Conservation (phyloP, 2,329 filamentous ascomycete species). For the Cladosporium austrohemisphaericum region DNA sequence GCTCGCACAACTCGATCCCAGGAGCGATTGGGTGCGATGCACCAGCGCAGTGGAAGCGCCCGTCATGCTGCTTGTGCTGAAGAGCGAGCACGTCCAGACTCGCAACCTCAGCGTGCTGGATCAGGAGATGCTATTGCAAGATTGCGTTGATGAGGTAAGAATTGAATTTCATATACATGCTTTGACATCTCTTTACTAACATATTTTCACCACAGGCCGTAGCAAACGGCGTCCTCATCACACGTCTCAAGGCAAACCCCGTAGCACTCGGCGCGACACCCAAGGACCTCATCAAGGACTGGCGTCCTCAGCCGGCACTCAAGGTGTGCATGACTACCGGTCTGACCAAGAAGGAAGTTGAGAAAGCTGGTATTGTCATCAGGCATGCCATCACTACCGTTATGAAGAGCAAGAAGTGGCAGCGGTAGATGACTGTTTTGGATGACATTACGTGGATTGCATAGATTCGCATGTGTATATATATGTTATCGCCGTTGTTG, state of each 20-base stretch:
- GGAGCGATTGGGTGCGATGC: slow-evolving; percentile 88
- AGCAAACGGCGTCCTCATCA: slow-evolving; percentile 84
- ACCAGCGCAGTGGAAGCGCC: slow-evolving; percentile 82
- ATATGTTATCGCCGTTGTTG: no score
- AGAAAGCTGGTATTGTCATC: slow-evolving; percentile 85
- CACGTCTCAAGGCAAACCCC: slow-evolving; percentile 75
- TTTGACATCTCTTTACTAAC: slow-evolving; percentile 15
- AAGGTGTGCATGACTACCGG: slow-evolving; percentile 89
- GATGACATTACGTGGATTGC: no score
- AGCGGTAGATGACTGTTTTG: slow-evolving; percentile 14
- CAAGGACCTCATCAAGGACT: slow-evolving; percentile 59
- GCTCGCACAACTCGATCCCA: slow-evolving; percentile 81
- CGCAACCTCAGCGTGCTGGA: slow-evolving; percentile 68
- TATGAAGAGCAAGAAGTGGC: slow-evolving; percentile 53
- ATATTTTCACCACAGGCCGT: slow-evolving; percentile 56
- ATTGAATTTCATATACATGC: not conserved
- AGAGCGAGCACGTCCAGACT: slow-evolving; percentile 72
- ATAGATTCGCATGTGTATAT: no score
- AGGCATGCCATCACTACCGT: slow-evolving; percentile 93
- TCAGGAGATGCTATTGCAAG: slow-evolving; percentile 79
- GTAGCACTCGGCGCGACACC: slow-evolving; percentile 54
- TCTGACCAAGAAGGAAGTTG: slow-evolving; percentile 87
- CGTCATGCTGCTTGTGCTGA: slow-evolving; percentile 76
- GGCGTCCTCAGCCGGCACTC: slow-evolving; percentile 72
- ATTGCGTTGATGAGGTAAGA: slow-evolving; percentile 92